These are phyloP conservation scores for Basipetospora chlamydospora DNA, from an alignment of 2,329 filamentous ascomycete genomes.

Conservation along the genomic window DNA sequence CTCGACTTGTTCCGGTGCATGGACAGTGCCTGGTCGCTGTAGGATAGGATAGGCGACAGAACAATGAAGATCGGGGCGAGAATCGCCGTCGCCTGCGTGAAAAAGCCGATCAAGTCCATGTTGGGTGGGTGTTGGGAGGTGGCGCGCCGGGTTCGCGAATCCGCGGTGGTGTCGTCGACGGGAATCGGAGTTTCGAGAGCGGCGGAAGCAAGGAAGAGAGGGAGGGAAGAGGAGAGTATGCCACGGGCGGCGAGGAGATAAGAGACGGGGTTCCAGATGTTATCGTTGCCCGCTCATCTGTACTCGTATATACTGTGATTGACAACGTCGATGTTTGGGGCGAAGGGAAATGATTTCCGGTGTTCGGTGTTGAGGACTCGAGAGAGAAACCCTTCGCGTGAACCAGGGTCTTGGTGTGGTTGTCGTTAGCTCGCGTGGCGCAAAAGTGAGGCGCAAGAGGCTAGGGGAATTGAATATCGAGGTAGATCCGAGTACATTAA, in stretches of 20 bases:
- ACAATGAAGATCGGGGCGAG: conserved; percentile 49
- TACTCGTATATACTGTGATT: background rate
- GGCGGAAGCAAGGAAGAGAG: background rate
- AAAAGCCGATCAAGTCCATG: conserved; percentile 19
- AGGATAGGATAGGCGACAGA: conserved; percentile 48
- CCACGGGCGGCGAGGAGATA: background rate
- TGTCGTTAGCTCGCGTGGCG: background rate
- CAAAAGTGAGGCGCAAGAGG: background rate
- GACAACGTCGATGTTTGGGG: background rate
- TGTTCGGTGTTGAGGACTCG: no score
- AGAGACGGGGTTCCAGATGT: background rate
- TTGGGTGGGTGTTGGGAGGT: background rate
- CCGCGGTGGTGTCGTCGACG: background rate
- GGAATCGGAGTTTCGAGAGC: background rate
- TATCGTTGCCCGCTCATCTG: no score
- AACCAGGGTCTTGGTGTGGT: background rate
- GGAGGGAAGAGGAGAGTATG: background rate
- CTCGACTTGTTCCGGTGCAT: conserved; percentile 52
- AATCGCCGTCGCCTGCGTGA: conserved; percentile 36
- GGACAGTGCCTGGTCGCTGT: conserved; percentile 49
- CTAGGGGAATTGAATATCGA: no score
- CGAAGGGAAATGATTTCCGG: no score
- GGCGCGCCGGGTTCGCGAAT: background rate
- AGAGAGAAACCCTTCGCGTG: background rate
- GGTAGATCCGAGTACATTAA: no score